These are phyloP conservation scores for Taxawa tesnikishii DNA, from an alignment of 2,329 filamentous ascomycete species.

Conservation along the genomic window DNA sequence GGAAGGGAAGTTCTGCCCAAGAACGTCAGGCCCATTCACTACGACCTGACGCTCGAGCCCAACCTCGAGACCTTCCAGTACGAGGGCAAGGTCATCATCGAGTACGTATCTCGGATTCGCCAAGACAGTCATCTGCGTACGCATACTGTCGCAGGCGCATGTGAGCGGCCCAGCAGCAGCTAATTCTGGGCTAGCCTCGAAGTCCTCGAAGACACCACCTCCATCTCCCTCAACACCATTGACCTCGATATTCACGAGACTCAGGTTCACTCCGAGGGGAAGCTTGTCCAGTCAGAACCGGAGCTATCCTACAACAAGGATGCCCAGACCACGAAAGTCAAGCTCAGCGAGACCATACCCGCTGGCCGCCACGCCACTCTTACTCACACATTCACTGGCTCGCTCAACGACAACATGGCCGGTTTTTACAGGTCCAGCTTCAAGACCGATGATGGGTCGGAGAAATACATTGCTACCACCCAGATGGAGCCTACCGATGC, in stretches of 20 bases:
- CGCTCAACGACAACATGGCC: constrained; percentile 88
- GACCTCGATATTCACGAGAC: constrained; percentile 73
- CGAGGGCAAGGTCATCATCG: constrained; percentile 71
- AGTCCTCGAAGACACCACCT: constrained; percentile 70
- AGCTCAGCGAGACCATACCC: constrained; percentile 59
- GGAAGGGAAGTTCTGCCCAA: constrained; percentile 77
- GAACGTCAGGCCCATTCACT: constrained; percentile 87
- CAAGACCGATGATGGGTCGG: constrained; percentile 66
- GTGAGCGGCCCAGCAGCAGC: constrained; percentile 7
- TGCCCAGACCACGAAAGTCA: constrained; percentile 69
- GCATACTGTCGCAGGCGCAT: too few relatives aligned
- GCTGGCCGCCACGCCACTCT: constrained; percentile 69
- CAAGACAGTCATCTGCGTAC: too few relatives aligned
- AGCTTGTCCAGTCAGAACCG: constrained; percentile 47
- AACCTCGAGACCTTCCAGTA: constrained; percentile 82
- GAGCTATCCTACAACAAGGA: constrained; percentile 63
- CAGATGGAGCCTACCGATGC: constrained; percentile 98
- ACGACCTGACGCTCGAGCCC: constrained; percentile 83
- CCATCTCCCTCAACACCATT: constrained; percentile 76
- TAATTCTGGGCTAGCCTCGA: constrained; percentile 45
- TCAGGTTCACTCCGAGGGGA: constrained; percentile 51
- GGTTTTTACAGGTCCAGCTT: constrained; percentile 95
- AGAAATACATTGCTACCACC: constrained; percentile 74
- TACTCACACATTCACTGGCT: constrained; percentile 65
- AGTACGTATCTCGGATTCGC: constrained; percentile 44